Evolutionary conservation across 768 basidiomycete species (phyloP).

Genomic region (Lepiota brunneoincarnata): DNA sequence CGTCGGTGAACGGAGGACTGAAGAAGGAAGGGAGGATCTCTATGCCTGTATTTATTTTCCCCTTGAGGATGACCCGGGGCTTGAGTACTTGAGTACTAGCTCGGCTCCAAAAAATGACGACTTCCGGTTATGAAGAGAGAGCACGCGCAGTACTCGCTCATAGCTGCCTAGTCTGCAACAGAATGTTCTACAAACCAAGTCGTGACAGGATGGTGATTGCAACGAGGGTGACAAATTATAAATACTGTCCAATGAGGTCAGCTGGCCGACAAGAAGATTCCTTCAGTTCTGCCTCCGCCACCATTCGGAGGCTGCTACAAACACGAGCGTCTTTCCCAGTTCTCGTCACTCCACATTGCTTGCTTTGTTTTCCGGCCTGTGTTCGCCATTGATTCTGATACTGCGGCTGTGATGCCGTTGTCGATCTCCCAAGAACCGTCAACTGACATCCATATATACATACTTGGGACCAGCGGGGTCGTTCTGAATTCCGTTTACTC

Average conservation of each 20-base stretch:
- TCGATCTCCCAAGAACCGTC: not conserved
- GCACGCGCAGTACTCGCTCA: not conserved
- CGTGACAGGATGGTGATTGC: constrained; percentile 11
- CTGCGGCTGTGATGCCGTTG: too few relatives aligned
- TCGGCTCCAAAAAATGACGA: not conserved
- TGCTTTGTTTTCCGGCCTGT: not conserved
- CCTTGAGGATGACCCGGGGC: not conserved
- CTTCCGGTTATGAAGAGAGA: not conserved
- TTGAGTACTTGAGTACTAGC: not conserved
- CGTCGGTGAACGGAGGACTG: constrained; percentile 6
- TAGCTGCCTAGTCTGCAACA: not conserved
- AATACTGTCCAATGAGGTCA: constrained; percentile 11
- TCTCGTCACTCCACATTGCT: constrained; percentile 2
- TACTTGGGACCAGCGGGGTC: too few relatives aligned
- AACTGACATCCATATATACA: not conserved
- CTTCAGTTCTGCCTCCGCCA: not conserved
- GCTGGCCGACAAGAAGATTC: not conserved
- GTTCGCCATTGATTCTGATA: not conserved
- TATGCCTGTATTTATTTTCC: not conserved
- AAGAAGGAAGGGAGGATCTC: not conserved
- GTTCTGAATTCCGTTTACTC: too few relatives aligned
- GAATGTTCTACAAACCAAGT: constrained; percentile 9
- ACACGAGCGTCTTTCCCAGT: not conserved
- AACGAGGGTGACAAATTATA: constrained; percentile 10
- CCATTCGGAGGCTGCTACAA: not conserved